These are phyloP conservation scores for Uronychia binucleata DNA, from an alignment of 73 alveolate genomes.

Conservation along the genomic window DNA sequence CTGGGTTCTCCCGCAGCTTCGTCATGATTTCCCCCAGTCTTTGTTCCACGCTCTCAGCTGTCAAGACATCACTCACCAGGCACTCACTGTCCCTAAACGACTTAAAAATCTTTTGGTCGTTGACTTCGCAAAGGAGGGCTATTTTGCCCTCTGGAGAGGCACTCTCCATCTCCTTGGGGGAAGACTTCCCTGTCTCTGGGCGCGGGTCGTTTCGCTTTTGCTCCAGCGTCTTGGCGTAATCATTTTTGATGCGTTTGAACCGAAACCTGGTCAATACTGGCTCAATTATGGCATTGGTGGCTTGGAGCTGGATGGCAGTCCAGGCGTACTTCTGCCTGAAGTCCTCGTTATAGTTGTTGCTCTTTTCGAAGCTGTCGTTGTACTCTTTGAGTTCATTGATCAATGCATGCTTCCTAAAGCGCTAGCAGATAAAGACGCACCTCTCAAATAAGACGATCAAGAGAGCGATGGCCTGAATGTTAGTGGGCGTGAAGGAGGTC, in stretches of 20 bases:
- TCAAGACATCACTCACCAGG: background rate
- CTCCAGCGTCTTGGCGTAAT: background rate
- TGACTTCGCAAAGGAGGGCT: background rate
- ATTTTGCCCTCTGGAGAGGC: background rate
- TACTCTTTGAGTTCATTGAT: slow-evolving; percentile 35
- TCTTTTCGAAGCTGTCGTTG: slow-evolving; percentile 36
- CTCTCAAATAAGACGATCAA: slow-evolving; percentile 55
- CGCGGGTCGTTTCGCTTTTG: background rate
- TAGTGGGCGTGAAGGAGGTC: slow-evolving; percentile 33
- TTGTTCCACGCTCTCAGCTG: background rate
- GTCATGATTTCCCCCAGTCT: background rate
- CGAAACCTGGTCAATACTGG: slow-evolving; percentile 64
- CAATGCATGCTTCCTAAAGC: slow-evolving; percentile 42
- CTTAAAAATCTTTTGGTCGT: background rate
- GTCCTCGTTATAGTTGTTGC: slow-evolving; percentile 39
- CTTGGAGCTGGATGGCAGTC: slow-evolving; percentile 54
- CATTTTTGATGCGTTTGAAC: slow-evolving; percentile 36
- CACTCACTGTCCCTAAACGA: background rate
- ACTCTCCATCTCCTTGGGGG: background rate
- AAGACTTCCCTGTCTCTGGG: background rate
- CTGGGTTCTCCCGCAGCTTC: background rate
- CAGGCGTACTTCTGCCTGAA: slow-evolving; percentile 61
- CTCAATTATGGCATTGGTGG: slow-evolving; percentile 57
- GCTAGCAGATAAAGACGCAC: slow-evolving; percentile 2
- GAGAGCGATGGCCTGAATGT: slow-evolving; percentile 51